These are phyloP conservation scores for Aegilops sharonensis DNA, from an alignment of 176 grass and related monocot species.

Conservation along the genomic window DNA sequence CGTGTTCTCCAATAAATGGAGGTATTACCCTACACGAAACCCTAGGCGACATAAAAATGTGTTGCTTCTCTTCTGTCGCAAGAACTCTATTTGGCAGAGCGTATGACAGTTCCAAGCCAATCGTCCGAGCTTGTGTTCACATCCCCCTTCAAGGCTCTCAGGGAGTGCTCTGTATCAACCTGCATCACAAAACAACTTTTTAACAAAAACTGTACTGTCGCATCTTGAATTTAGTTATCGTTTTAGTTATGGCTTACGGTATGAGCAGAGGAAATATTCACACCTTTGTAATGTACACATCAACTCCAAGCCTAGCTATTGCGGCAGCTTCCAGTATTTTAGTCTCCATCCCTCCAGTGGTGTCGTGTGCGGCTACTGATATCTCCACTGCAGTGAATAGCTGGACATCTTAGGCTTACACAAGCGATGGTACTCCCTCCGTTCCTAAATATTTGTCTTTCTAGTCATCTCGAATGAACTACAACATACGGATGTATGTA, in stretches of 20 bases:
- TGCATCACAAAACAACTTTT: conserved; percentile 27
- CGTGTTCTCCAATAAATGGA: not conserved
- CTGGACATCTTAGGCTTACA: conserved; percentile 28
- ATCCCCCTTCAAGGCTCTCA: conserved; percentile 70
- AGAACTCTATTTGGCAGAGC: conserved; percentile 45
- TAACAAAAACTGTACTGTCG: not conserved
- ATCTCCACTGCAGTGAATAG: conserved; percentile 60
- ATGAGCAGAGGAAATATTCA: not conserved
- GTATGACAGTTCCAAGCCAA: conserved; percentile 90
- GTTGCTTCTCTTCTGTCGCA: not conserved
- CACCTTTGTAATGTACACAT: conserved; percentile 94
- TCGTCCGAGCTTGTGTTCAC: conserved; percentile 49
- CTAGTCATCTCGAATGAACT: too few species aligned
- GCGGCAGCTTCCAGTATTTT: conserved; percentile 86
- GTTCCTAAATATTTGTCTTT: too few species aligned
- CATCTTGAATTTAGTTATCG: not conserved
- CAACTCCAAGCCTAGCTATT: conserved; percentile 81
- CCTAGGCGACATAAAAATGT: not conserved
- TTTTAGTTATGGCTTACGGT: not conserved
- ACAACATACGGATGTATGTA: too few species aligned
- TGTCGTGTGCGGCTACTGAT: conserved; percentile 90
- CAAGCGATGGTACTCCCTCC: not conserved
- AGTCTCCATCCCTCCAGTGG: conserved; percentile 89
- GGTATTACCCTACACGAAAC: not conserved
- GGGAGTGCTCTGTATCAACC: conserved; percentile 74